A percentile compares a stretch with the other conserved stretches of the same genome.
These are phyloP conservation scores for Hypoxylon sp. DNA, from an alignment of 2,329 filamentous ascomycete species.

Conservation along the genomic window DNA sequence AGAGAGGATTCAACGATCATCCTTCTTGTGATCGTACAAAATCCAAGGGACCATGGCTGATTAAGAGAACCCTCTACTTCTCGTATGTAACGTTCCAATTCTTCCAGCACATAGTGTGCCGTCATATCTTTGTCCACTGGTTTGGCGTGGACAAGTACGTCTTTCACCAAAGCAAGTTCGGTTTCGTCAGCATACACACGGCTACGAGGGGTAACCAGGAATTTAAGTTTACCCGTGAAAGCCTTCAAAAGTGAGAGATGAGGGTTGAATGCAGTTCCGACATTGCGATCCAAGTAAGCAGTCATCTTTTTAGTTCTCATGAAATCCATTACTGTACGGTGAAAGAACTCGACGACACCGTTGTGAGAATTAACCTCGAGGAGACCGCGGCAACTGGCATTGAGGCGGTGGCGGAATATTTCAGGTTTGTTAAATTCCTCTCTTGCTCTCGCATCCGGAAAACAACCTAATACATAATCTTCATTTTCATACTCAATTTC, in stretches of 20 bases:
- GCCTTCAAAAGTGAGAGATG: constrained; percentile 1
- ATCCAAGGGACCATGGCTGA: no score
- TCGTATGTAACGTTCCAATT: background rate
- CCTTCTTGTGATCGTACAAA: no score
- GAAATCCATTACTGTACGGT: constrained; percentile 4
- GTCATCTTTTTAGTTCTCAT: background rate
- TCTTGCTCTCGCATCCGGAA: background rate
- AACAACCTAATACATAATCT: background rate
- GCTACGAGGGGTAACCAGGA: no score
- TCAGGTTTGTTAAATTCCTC: background rate
- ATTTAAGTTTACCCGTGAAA: no score
- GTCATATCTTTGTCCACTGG: background rate
- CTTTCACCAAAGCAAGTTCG: background rate
- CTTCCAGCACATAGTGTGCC: background rate
- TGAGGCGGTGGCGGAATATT: background rate
- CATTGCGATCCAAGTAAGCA: background rate
- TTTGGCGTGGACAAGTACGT: background rate
- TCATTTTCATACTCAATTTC: constrained; percentile 2
- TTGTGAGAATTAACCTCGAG: background rate
- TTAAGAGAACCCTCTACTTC: background rate
- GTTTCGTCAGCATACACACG: no score
- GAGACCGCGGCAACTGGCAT: constrained; percentile 2
- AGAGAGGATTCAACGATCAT: background rate
- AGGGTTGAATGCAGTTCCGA: background rate
- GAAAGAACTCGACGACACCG: constrained; percentile 5